These are phyloP conservation scores for Starmerella potacharoeniae DNA, from an alignment of 805 yeast species.

Conservation along the genomic window DNA sequence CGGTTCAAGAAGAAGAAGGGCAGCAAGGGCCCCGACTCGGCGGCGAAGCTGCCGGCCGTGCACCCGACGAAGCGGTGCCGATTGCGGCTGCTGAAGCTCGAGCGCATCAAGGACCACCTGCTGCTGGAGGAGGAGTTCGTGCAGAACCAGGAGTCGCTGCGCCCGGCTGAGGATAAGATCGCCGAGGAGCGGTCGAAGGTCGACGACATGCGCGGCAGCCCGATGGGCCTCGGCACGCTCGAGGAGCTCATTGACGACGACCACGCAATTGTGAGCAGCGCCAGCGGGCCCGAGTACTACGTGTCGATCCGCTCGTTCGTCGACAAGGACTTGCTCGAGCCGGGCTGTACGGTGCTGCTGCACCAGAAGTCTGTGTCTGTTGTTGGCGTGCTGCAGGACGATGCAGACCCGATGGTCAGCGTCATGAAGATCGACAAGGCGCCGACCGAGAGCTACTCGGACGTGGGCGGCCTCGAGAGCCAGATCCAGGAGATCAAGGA, in stretches of 20 bases:
- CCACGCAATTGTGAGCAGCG: slow-evolving; percentile 93
- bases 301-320: slow-evolving; percentile 93
- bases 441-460: slow-evolving; percentile 93
- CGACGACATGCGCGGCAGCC: slow-evolving; percentile 91
- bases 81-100: slow-evolving; percentile 79
- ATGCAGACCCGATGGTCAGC: slow-evolving; percentile 93
- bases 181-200: slow-evolving; percentile 92
- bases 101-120: slow-evolving; percentile 91
- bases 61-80: slow-evolving; percentile 91
- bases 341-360: slow-evolving; percentile 88
- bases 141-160: slow-evolving; percentile 83
- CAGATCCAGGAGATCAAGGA: slow-evolving; percentile 98
- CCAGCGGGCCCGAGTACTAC: slow-evolving; percentile 95
- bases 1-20: slow-evolving; percentile 71
- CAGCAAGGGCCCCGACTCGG: slow-evolving; percentile 80
- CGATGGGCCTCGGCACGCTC: slow-evolving; percentile 90
- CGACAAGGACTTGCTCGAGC: slow-evolving; percentile 89
- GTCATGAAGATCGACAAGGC: slow-evolving; percentile 97
- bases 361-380: slow-evolving; percentile 93
- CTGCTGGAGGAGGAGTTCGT: slow-evolving; percentile 93
- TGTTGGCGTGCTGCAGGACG: slow-evolving; percentile 97
- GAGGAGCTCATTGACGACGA: slow-evolving; percentile 98
- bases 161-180: slow-evolving; percentile 92
- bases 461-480: slow-evolving; percentile 89
- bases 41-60: slow-evolving; percentile 76